Evolutionary conservation across 805 yeast genomes (phyloP), one percentile per base, ranked within the genome.

Genomic region (Phaffomyces antillensis): DNA sequence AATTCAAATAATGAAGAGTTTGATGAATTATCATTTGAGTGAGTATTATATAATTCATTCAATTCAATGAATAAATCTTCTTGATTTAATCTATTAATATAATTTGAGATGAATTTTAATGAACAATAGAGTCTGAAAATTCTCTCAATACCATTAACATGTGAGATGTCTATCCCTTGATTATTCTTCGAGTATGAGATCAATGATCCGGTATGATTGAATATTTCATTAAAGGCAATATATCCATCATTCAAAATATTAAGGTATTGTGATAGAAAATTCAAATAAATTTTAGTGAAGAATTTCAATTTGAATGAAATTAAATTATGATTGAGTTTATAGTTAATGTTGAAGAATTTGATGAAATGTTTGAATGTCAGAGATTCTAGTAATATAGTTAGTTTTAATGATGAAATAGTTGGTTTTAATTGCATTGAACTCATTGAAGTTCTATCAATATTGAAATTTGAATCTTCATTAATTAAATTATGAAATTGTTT

Each of bases 271-370:
- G 72, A 73, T 25, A 74, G 49, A 32, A 74, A 48, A 13, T 57
- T 57, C 36, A 74, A 51, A 50, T 73, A 77, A 25, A 73, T 66
- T 10, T 62, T 64, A 2, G 75, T 68, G n/a, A 72, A 71, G 40
- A 66, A 67, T 52, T 72, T 73, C 34, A 71, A 57, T 50, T 73
- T 77, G 46, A 67, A 74, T 45, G 70, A 71, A 31, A 67, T 71
- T 23, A 72, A 61, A 20, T 63, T 61, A 45, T 65, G 55, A 13
- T 72, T 65, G 20, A 58, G 55, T 49, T 66, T 50, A 41, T 58
- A 57, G 16, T 52, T 54, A 2, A 50, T 47, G 31, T 41, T 48
- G 46, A 61, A 58, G 15, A 60, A 52, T 18, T 46, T 54, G 30
- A 46, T 39, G 41, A 61, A 71, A 46, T 47, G 53, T 32, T 50